Evolutionary conservation across 768 basidiomycete species (phyloP).

Genomic region (Termitomyces sp.): DNA sequence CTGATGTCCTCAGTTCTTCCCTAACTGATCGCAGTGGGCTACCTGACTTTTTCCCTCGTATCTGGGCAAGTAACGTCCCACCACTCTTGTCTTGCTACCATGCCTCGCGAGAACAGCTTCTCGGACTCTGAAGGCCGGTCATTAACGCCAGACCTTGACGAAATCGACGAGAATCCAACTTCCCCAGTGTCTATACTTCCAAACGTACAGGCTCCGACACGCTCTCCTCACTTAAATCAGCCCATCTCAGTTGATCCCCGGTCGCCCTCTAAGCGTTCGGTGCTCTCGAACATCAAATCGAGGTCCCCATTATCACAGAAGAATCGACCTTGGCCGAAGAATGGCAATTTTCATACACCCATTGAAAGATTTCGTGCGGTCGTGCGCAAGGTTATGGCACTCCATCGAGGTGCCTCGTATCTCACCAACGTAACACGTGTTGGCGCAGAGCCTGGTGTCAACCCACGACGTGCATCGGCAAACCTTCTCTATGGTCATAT

Average conservation of each 20-base stretch:
- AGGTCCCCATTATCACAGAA: slow-evolving; percentile 5
- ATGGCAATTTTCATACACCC: slow-evolving; percentile 25
- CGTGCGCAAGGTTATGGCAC: slow-evolving; percentile 57
- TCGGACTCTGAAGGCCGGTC: slow-evolving; percentile 61
- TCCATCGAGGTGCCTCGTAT: slow-evolving; percentile 47
- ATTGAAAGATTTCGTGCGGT: slow-evolving; percentile 46
- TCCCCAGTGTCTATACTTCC: slow-evolving; percentile 15
- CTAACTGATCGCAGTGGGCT: neutral
- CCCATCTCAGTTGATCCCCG: neutral
- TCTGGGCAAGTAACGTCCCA: neutral
- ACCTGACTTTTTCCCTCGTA: neutral
- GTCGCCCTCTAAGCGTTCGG: slow-evolving; percentile 9
- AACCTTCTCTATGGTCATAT: slow-evolving; percentile 52
- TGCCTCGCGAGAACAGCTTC: slow-evolving; percentile 67
- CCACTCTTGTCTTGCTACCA: slow-evolving; percentile 18
- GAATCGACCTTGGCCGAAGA: slow-evolving; percentile 8
- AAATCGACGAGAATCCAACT: slow-evolving; percentile 14
- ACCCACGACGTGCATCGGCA: slow-evolving; percentile 56
- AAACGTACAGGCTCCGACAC: neutral
- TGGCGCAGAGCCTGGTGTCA: slow-evolving; percentile 69
- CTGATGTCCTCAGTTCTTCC: neutral
- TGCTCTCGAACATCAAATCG: slow-evolving; percentile 8
- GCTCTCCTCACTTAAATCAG: neutral
- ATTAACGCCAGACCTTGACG: slow-evolving; percentile 58
- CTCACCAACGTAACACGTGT: slow-evolving; percentile 26